Percentiles rank a stretch among this genome's conserved stretches.
Conservation (phyloP, 345 rosid species). For the Salix purpurea region DNA sequence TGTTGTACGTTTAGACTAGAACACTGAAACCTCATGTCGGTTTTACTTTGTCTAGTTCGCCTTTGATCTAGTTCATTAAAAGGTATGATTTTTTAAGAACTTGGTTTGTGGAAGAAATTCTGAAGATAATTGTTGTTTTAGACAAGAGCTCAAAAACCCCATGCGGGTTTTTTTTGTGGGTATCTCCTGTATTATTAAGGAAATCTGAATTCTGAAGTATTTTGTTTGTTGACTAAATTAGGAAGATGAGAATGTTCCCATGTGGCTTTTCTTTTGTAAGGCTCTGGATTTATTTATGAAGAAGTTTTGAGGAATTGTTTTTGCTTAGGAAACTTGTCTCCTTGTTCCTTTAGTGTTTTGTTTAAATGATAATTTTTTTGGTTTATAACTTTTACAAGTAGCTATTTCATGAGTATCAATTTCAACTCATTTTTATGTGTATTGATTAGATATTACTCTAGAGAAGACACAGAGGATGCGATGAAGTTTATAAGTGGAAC, state of each 20-base stretch:
- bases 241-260: background rate
- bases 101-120: background rate
- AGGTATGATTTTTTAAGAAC: background rate
- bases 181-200: background rate
- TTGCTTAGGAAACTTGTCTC: background rate
- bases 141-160: background rate
- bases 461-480: slow-evolving; percentile 97
- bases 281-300: background rate
- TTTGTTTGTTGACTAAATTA: background rate
- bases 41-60: background rate
- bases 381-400: background rate
- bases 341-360: background rate
- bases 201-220: background rate
- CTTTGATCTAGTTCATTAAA: background rate
- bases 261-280: background rate
- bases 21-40: background rate
- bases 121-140: background rate
- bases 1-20: background rate
- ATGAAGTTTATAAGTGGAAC: slow-evolving; percentile 92
- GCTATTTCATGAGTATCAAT: background rate
- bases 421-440: background rate
- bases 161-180: background rate
- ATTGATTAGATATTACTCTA: slow-evolving; percentile 66
- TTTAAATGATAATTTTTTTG: background rate
- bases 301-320: background rate